A percentile compares a stretch with the other conserved stretches of the same genome.
Conservation (phyloP, 2,329 filamentous ascomycete species). For the Colletotrichum orchidophilum region DNA sequence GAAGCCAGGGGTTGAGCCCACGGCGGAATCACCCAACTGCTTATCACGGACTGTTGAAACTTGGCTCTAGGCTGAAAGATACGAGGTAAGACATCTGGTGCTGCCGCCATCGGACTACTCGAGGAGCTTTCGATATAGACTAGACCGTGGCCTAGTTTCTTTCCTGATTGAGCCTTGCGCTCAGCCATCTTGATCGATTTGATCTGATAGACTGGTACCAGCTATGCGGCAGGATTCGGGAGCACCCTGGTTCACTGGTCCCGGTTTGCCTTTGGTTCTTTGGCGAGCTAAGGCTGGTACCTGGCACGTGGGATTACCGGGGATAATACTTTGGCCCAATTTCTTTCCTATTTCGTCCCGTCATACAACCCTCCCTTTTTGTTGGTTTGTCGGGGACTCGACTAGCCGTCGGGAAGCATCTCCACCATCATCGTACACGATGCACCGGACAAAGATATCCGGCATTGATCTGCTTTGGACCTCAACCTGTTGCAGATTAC, state of each 20-base stretch:
- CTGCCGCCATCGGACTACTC: not conserved
- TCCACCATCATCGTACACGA: not conserved
- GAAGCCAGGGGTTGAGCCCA: too few species aligned
- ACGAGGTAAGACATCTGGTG: not conserved
- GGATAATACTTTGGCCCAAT: not conserved
- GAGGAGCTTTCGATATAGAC: not conserved
- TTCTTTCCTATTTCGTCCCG: not conserved
- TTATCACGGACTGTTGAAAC: too few species aligned
- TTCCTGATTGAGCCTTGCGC: not conserved
- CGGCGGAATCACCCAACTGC: too few species aligned
- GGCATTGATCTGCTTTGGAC: not conserved
- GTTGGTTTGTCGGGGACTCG: not conserved
- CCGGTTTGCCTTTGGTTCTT: not conserved
- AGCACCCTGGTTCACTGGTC: not conserved
- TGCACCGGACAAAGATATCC: not conserved
- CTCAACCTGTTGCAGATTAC: not conserved
- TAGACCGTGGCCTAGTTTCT: constrained; percentile 1
- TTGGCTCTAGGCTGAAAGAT: not conserved
- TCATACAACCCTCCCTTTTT: not conserved
- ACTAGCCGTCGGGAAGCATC: not conserved
- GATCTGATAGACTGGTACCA: not conserved
- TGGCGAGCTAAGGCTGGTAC: not conserved
- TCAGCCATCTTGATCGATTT: not conserved
- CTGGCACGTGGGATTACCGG: not conserved
- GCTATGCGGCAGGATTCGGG: not conserved